Evolutionary conservation across 495 filamentous ascomycete species (phyloP).

Genomic region (Pyrenula aspistea): DNA sequence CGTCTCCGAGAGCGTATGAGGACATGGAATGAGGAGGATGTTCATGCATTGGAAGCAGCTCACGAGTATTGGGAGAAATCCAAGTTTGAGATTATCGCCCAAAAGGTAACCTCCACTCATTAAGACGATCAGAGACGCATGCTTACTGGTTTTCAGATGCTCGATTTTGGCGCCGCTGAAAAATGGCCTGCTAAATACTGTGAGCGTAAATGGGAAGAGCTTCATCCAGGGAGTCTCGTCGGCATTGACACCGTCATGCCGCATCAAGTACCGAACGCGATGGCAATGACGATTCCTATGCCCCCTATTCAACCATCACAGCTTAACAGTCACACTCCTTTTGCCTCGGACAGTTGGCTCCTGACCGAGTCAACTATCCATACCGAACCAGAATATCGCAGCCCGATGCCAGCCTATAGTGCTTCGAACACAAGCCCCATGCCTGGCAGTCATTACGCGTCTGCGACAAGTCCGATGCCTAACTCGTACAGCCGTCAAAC

Average conservation of each 20-base stretch:
- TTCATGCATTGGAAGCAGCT: constrained; percentile 32
- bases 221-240: constrained; percentile 11
- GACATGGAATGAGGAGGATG: constrained; percentile 57
- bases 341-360: background rate
- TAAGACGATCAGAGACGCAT: background rate
- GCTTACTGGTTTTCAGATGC: constrained; percentile 13
- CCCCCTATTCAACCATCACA: background rate
- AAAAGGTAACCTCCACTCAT: constrained; percentile 25
- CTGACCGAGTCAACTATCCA: background rate
- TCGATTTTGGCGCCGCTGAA: constrained; percentile 23
- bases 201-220: constrained; percentile 27
- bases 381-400: background rate
- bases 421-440: background rate
- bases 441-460: background rate
- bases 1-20: constrained; percentile 51
- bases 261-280: background rate
- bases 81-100: constrained; percentile 35
- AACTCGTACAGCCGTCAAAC: background rate
- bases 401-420: background rate
- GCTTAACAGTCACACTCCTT: background rate
- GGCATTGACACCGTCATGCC: background rate
- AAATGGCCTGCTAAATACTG: constrained; percentile 27
- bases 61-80: constrained; percentile 37
- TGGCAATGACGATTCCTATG: background rate
- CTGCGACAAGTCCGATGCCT: background rate